Conservation (phyloP, 1,284 basidiomycete genomes). For the Ganoderma meredithae region DNA sequence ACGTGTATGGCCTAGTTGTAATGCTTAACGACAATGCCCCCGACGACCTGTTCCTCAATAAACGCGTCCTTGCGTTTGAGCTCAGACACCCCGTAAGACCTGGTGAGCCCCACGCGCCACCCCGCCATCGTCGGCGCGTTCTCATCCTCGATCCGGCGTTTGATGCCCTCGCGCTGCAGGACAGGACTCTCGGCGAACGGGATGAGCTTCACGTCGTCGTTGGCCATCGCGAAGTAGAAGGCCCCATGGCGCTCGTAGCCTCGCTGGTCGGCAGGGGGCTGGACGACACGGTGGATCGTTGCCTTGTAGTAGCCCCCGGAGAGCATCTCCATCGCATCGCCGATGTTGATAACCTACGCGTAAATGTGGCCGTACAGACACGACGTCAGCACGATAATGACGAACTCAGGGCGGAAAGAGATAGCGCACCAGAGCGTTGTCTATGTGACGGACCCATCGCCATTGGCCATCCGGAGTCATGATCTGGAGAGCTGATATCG, state of each 20-base stretch:
- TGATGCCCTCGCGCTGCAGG: constrained; percentile 40
- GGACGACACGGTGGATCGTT: constrained; percentile 51
- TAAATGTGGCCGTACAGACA: not conserved
- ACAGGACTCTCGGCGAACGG: constrained; percentile 41
- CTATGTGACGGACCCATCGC: constrained; percentile 66
- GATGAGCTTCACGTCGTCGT: constrained; percentile 40
- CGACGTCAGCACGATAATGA: not conserved
- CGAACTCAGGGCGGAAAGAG: not conserved
- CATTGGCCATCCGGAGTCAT: constrained; percentile 56
- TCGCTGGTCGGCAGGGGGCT: constrained; percentile 57
- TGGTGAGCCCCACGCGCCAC: constrained; percentile 48
- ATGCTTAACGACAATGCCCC: constrained; percentile 51
- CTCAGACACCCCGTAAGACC: constrained; percentile 45
- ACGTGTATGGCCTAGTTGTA: constrained; percentile 42
- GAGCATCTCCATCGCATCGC: constrained; percentile 50
- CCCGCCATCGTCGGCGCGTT: constrained; percentile 46
- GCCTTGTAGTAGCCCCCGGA: constrained; percentile 53
- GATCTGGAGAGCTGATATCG: constrained; percentile 64
- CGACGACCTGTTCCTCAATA: constrained; percentile 51
- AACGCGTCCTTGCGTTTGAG: constrained; percentile 43
- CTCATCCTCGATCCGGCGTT: constrained; percentile 36
- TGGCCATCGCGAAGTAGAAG: constrained; percentile 49
- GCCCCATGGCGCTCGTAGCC: constrained; percentile 50
- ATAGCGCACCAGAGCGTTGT: constrained; percentile 59
- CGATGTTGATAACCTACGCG: constrained; percentile 48